These are phyloP conservation scores for Aspergillus sp. DNA, from an alignment of 2,329 filamentous ascomycete species.

Conservation along the genomic window DNA sequence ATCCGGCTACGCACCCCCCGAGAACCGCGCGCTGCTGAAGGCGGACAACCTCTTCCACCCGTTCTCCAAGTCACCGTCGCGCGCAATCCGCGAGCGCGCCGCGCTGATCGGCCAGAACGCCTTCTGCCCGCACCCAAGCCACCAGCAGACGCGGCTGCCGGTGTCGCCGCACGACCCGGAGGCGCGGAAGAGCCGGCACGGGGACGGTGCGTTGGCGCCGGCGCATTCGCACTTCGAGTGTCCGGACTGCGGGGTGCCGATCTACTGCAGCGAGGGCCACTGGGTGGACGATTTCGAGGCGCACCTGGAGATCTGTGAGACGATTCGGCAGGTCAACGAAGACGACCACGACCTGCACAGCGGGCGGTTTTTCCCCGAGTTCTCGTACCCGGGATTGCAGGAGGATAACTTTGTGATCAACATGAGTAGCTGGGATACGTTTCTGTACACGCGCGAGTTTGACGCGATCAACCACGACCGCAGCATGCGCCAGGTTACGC, in stretches of 20 bases:
- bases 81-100: constrained; percentile 76
- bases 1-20: constrained; percentile 13
- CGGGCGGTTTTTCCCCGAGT: constrained; percentile 86
- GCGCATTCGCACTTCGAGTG: constrained; percentile 89
- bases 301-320: constrained; percentile 87
- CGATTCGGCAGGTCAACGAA: constrained; percentile 86
- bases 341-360: constrained; percentile 92
- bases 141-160: constrained; percentile 64
- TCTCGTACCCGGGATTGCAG: constrained; percentile 79
- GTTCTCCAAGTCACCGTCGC: constrained; percentile 78
- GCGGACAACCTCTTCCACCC: constrained; percentile 87
- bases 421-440: constrained; percentile 98
- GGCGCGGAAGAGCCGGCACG: constrained; percentile 43
- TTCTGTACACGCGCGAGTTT: constrained; percentile 86
- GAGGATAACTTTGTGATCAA: constrained; percentile 90
- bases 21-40: constrained; percentile 42
- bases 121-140: constrained; percentile 82
- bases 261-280: constrained; percentile 89
- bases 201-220: constrained; percentile 49
- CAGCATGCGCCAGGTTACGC: constrained; percentile 83
- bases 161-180: constrained; percentile 57
- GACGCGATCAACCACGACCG: constrained; percentile 84
- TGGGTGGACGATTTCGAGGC: constrained; percentile 94
- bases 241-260: constrained; percentile 86
- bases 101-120: constrained; percentile 89